Conservation (phyloP, 208 protist species). For the Acanthamoeba lenticulata region DNA sequence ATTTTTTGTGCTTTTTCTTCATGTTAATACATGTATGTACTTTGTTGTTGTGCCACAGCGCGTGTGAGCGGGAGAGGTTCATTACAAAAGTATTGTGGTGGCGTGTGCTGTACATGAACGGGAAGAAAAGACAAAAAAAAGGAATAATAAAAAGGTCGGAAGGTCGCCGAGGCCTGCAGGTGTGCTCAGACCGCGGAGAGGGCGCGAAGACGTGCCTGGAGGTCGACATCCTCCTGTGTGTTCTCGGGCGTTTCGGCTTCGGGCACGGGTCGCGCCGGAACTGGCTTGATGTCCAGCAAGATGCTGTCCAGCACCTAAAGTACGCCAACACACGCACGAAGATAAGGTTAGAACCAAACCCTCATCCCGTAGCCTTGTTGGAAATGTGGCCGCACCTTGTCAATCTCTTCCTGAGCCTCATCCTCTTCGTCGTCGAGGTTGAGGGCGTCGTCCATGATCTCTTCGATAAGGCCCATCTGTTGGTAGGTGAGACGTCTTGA, state of each 20-base stretch:
- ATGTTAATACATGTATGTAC: no score
- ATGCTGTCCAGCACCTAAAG: background rate
- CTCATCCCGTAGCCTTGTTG: background rate
- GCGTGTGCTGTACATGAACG: background rate
- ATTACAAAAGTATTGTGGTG: background rate
- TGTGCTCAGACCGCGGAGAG: background rate
- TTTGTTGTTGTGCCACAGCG: background rate
- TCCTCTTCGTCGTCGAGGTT: constrained; percentile 20
- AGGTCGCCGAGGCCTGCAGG: no score
- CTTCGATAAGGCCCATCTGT: constrained; percentile 42
- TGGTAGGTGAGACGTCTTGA: no score
- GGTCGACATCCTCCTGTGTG: constrained; percentile 6
- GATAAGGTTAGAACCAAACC: background rate
- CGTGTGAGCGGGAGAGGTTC: background rate
- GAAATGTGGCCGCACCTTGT: background rate
- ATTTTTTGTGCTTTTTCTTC: no score
- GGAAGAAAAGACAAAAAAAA: background rate
- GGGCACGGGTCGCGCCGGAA: background rate
- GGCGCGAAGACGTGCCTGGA: background rate
- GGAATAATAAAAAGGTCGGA: background rate
- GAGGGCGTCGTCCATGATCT: constrained; percentile 30
- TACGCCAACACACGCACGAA: background rate
- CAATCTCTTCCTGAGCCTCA: constrained; percentile 35
- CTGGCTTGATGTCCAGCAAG: background rate
- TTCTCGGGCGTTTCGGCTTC: background rate